Percentiles rank a stretch among this genome's conserved stretches.
Conservation (phyloP, 176 grass and related monocot genomes). For the Dendrocalamus sinicus region DNA sequence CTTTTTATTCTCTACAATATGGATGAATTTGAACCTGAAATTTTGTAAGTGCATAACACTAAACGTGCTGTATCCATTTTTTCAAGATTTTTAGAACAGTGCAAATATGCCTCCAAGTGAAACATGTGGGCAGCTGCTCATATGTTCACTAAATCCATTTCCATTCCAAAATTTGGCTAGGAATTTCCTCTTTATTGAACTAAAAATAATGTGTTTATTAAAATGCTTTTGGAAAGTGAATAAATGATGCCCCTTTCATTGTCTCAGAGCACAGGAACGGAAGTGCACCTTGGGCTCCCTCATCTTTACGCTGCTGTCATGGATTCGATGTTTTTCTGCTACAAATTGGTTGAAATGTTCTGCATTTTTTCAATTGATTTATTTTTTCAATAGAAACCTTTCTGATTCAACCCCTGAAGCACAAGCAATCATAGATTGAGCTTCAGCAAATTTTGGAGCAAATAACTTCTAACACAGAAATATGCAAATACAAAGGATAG, state of each 20-base stretch:
- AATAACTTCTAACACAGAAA: background rate
- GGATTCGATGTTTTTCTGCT: background rate
- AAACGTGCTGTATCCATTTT: background rate
- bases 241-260: background rate
- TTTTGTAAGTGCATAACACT: background rate
- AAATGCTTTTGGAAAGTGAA: background rate
- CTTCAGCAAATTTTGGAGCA: conserved; percentile 9
- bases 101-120: background rate
- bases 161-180: background rate
- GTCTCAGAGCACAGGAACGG: background rate
- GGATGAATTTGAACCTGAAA: background rate
- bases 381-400: background rate
- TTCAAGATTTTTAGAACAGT: background rate
- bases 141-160: conserved; percentile 2
- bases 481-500: conserved; percentile 12
- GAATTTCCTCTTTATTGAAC: background rate
- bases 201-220: background rate
- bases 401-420: background rate
- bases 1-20: background rate
- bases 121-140: background rate
- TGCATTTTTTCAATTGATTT: background rate
- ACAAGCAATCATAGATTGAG: background rate
- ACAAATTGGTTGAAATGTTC: background rate
- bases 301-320: background rate
- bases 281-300: background rate